Conservation (phyloP, 495 filamentous ascomycete genomes). For the Venustampulla echinocandica region DNA sequence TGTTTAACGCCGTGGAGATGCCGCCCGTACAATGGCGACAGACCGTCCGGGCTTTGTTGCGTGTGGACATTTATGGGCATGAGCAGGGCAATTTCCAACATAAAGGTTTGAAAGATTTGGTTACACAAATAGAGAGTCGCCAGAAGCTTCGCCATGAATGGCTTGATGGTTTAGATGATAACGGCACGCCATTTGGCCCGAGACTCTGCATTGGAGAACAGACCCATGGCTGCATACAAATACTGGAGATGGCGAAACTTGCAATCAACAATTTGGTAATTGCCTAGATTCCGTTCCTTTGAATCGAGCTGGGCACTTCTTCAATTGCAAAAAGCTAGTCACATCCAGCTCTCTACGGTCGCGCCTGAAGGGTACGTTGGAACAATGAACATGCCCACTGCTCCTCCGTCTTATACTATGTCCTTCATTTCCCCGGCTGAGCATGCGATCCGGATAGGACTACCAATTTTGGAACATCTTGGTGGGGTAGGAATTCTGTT, state of each 20-base stretch:
- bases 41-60: constrained; percentile 40
- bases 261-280: constrained; percentile 40
- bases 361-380: too few relatives aligned
- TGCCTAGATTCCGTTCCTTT: constrained; percentile 32
- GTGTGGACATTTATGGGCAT: constrained; percentile 40
- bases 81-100: constrained; percentile 29
- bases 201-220: constrained; percentile 10
- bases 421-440: too few relatives aligned
- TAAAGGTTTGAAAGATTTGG: constrained; percentile 43
- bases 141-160: constrained; percentile 34
- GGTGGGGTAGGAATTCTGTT: too few relatives aligned
- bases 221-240: constrained; percentile 29
- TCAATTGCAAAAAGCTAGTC: too few relatives aligned
- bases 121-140: constrained; percentile 40
- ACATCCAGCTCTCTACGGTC: too few relatives aligned
- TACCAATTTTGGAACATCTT: too few relatives aligned
- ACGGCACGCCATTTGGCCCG: constrained; percentile 8
- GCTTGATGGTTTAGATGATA: constrained; percentile 22
- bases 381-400: too few relatives aligned
- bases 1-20: constrained; percentile 24
- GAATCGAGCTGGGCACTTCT: too few relatives aligned
- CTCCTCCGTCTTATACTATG: too few relatives aligned
- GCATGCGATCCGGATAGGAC: too few relatives aligned
- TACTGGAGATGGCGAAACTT: constrained; percentile 40
- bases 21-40: constrained; percentile 41